Evolutionary conservation across 257 asterid species (phyloP), one percentile per base, ranked within the genome.

Genomic region (Solanum megistacrolobum): DNA sequence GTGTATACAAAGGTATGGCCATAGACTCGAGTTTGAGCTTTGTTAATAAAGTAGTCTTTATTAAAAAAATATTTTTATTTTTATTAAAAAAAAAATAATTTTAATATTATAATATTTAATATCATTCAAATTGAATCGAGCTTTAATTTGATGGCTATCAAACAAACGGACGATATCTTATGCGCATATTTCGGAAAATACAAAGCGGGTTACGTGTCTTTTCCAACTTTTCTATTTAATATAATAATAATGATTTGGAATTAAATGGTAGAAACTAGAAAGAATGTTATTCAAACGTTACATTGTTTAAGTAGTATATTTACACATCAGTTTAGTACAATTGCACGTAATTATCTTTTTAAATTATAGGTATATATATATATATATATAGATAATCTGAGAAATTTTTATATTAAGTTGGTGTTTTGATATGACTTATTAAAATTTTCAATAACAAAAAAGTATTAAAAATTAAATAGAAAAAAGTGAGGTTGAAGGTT

Each of bases 181-280:
- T 89, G 89, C 85, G 83, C 86, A 83, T 86, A 89, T 74, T 88
- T 88, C 90, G 92, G 90, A 86, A 83, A 79, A 66, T 84, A 75
- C 92, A 79, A 88, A 35, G 85, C 41, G 3, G 4, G 69, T 31
- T 82, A 82, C 41, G 69, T 82, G 69, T 82, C 41, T 65, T 29
- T 46, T 48, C 29, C 62, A 76, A 79, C 5, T 82, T 82, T 46
- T 48, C 41, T 82, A 29, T 29, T 29, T 81, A 14, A 29, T 71
- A 29, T 81, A 8, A 29, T 71, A 29, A 31, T 69, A 43, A 3
- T 79, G 27, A n/a, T 78, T 79, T 41, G 84, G 25, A 79, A 14
- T 41, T 79, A 1, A 79, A 79, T 79, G 27, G 16, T 14, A 79
- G 8, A 43, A 79, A 43, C 29, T 46, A 46, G 68, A 81, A 8